Base-by-base conservation (phyloP, 352 stramenopile species). In the Phytopythium boreale region DNA sequence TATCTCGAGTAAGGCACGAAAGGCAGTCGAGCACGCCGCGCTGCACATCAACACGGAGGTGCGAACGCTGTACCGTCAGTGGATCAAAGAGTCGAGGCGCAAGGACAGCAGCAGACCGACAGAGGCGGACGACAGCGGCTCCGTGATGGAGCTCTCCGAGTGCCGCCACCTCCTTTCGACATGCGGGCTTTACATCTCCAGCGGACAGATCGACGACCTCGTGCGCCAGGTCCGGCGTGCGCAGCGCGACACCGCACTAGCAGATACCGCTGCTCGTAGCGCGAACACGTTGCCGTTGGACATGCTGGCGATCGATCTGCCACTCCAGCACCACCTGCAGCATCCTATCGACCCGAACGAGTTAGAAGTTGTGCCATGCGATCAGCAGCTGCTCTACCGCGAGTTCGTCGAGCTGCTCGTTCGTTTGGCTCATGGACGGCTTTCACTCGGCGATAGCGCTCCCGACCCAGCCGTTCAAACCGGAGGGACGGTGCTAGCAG, bases 341-440 rank as follows among this genome's bases (percentile, higher is more conserved):
- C 56, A 70, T 11, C 62, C 72, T 1, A 19, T 67, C 1, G 63
- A 79, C 31, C 59, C 66, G 49, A 61, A 17, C 43, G 61, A 62
- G 20, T 60, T 79, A 10, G 59, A 81, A 27, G 43, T 82, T 41
- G 65, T 82, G 11, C 70, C 69, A 19, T 70, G 66, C 59, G 67
- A 79, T 34, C 68, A 82, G 58, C 52, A 85, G 15, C 24, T 90
- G 8, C 65, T 88, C 0, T 88, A 71, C 39, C 76, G 81, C 12
- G 81, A 90, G 65, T 90, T 90, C 56, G 77, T 84, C 8, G 81
- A 90, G 61, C 59, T 90, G 27, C 74, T 90, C n/a, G 75, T 90
- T 27, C 77, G 81, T 11, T 65, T 88, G 14, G 75, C 75, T n/a
- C 46, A 72, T 24, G 67, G 67, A 26, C 72, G 74, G 52, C 57